Conservation (phyloP, 306 rosid genomes). For the Dicorynia guianensis region DNA sequence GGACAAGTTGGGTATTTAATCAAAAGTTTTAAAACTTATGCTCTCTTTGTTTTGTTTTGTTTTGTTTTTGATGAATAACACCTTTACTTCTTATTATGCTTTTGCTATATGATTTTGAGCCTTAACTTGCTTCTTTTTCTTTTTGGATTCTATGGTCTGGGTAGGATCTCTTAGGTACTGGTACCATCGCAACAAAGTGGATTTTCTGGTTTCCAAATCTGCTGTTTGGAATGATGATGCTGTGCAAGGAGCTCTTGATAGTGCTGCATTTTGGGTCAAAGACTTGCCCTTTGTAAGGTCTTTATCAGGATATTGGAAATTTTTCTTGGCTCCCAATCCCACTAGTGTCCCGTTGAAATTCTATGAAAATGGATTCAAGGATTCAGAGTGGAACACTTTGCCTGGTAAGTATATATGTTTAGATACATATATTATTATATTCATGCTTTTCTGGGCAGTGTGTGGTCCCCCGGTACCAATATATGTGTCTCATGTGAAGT, state of each 20-base stretch:
- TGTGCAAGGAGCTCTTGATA: conserved; percentile 73
- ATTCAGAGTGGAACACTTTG: conserved; percentile 74
- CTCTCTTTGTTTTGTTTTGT: not conserved
- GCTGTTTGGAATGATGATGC: conserved; percentile 94
- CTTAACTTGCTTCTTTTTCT: not conserved
- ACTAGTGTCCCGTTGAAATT: conserved; percentile 66
- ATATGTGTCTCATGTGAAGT: not conserved
- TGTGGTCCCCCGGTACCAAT: not conserved
- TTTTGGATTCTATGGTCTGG: conserved; percentile 25
- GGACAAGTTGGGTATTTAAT: conserved; percentile 9
- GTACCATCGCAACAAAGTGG: conserved; percentile 84
- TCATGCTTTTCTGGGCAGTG: not conserved
- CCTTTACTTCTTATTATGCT: not conserved
- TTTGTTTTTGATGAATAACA: not conserved
- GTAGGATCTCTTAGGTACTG: conserved; percentile 89
- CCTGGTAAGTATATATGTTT: conserved; percentile 63
- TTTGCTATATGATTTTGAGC: not conserved
- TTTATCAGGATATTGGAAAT: conserved; percentile 90
- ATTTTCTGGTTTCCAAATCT: conserved; percentile 65
- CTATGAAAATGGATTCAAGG: conserved; percentile 62
- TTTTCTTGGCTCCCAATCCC: conserved; percentile 80
- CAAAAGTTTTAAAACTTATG: not conserved
- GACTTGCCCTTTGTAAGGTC: conserved; percentile 84
- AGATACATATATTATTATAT: not conserved
- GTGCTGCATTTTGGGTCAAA: conserved; percentile 84